phyloP scores from a whole-genome alignment of 164 flowering plant genomes.

The Tetrastigma voinierianum region DNA sequence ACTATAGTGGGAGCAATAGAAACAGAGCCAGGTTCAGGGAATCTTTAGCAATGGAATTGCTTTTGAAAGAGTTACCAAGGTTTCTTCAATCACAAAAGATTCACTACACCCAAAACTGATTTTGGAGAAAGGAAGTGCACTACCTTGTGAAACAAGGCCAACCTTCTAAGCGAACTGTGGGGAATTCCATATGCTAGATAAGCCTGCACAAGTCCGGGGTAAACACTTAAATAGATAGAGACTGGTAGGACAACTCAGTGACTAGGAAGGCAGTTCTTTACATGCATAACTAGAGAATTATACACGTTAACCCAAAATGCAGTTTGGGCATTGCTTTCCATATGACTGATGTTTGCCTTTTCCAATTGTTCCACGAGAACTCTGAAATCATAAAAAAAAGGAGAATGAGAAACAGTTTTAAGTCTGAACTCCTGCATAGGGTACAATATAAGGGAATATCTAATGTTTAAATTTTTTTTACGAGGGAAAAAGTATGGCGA shows the following conservation, averaged over 20 bases:
- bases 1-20: neutral
- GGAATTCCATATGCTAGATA: slow-evolving; percentile 86
- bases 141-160: slow-evolving; percentile 94
- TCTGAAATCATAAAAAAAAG: slow-evolving; percentile 38
- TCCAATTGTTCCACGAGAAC: slow-evolving; percentile 78
- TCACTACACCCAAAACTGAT: neutral
- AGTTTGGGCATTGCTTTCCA: slow-evolving; percentile 62
- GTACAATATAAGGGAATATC: neutral
- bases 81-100: neutral
- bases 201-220: slow-evolving; percentile 47
- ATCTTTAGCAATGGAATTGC: neutral
- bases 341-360: slow-evolving; percentile 56
- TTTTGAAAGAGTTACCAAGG: neutral
- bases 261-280: slow-evolving; percentile 23
- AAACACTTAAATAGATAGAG: slow-evolving; percentile 9
- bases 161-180: slow-evolving; percentile 61
- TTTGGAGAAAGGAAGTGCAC: slow-evolving; percentile 14
- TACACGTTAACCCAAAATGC: slow-evolving; percentile 95
- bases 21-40: neutral
- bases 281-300: slow-evolving; percentile 92
- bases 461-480: neutral
- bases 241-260: neutral
- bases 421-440: neutral
- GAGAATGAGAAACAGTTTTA: neutral
- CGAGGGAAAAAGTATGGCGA: slow-evolving; percentile 2